A percentile compares a stretch with the other conserved stretches of the same genome.
Conservation (phyloP, 2,329 filamentous ascomycete species). For the Coniochaeta hoffmannii region DNA sequence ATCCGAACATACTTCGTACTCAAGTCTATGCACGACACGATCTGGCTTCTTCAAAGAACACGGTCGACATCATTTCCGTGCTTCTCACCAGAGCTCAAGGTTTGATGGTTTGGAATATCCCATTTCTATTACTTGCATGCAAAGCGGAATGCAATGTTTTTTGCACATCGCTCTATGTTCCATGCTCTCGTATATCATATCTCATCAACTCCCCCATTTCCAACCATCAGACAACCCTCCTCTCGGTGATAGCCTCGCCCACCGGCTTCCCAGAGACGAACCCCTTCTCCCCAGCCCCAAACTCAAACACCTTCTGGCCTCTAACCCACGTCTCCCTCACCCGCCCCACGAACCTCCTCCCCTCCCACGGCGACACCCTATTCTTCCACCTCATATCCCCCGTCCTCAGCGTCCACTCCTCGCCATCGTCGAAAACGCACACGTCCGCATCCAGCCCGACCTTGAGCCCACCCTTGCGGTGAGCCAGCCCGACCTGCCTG, state of each 20-base stretch:
- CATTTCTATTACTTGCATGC: not conserved
- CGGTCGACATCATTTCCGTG: too few relatives aligned
- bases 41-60: too few relatives aligned
- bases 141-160: not conserved
- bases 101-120: too few relatives aligned
- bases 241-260: constrained; percentile 54
- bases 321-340: constrained; percentile 82
- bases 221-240: constrained; percentile 33
- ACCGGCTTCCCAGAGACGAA: constrained; percentile 41
- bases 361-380: constrained; percentile 85
- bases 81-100: too few relatives aligned
- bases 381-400: constrained; percentile 92
- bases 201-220: not conserved
- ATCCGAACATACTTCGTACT: too few relatives aligned
- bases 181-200: not conserved
- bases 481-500: constrained; percentile 74
- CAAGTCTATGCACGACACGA: too few relatives aligned
- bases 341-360: constrained; percentile 66
- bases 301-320: constrained; percentile 65
- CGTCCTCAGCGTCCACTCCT: constrained; percentile 64
- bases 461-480: constrained; percentile 72
- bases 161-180: too few relatives aligned
- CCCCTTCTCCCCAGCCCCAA: constrained; percentile 45
- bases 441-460: constrained; percentile 85
- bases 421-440: constrained; percentile 84